Evolutionary conservation across 192 early-diverging fungal species (phyloP).

Genomic region (Diversispora epigaea): DNA sequence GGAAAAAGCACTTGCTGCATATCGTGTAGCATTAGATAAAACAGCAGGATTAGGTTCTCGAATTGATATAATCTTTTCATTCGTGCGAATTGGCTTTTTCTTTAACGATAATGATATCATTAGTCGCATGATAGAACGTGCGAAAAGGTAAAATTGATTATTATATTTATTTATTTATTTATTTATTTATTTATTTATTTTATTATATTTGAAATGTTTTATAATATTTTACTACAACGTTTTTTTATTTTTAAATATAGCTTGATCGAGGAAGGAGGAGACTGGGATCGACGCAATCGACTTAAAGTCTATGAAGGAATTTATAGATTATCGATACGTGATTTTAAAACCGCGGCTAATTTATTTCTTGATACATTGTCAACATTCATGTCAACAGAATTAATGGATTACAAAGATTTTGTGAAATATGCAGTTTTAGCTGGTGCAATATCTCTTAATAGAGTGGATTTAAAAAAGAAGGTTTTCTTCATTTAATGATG

Average conservation of each 20-base stretch:
- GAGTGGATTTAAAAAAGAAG: constrained; percentile 94
- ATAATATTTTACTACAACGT: constrained; percentile 9
- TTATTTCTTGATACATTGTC: constrained; percentile 93
- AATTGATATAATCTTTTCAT: constrained; percentile 91
- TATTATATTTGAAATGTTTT: not conserved
- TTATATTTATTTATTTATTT: too few species aligned
- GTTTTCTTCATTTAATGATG: constrained; percentile 35
- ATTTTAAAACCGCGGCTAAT: constrained; percentile 91
- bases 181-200: too few species aligned
- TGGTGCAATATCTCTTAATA: constrained; percentile 81
- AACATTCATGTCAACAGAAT: constrained; percentile 94
- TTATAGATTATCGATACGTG: constrained; percentile 88
- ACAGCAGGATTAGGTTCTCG: constrained; percentile 87
- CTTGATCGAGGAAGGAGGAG: constrained; percentile 96
- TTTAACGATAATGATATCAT: constrained; percentile 81
- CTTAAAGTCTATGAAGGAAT: constrained; percentile 95
- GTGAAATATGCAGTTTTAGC: constrained; percentile 90
- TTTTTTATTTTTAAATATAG: constrained; percentile 40
- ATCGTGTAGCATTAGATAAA: constrained; percentile 80
- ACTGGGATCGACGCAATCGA: constrained; percentile 99
- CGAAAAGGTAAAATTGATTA: constrained; percentile 51
- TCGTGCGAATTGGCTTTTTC: constrained; percentile 93
- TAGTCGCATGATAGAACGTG: constrained; percentile 77
- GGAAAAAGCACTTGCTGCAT: constrained; percentile 86
- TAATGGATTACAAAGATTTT: constrained; percentile 98